Percentiles rank a stretch among this genome's conserved stretches.
phyloP scores from a whole-genome alignment of 1,284 basidiomycete species.

The Ganoderma boninense region DNA sequence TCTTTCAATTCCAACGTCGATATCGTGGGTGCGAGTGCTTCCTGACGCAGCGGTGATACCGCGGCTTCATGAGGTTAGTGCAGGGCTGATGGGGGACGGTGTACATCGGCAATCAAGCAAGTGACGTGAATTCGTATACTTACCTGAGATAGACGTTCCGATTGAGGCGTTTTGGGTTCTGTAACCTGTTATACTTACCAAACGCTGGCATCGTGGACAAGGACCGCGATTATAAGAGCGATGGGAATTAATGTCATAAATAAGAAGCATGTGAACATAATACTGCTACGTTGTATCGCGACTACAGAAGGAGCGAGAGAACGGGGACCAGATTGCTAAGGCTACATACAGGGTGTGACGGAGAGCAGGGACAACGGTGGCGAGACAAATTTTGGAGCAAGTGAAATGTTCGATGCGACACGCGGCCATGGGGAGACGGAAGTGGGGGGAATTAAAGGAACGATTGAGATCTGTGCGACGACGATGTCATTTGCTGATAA shows the following conservation, averaged over 20 bases:
- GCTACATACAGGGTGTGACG: constrained; percentile 30
- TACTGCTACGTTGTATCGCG: not conserved
- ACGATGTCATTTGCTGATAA: constrained; percentile 17
- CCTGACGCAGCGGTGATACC: not conserved
- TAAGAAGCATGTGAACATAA: not conserved
- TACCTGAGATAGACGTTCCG: not conserved
- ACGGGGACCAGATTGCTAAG: constrained; percentile 19
- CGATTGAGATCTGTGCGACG: constrained; percentile 19
- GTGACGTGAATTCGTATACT: not conserved
- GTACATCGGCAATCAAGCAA: not conserved
- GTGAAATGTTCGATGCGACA: not conserved
- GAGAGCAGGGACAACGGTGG: not conserved
- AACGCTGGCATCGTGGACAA: not conserved
- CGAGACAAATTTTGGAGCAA: not conserved
- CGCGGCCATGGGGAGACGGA: not conserved
- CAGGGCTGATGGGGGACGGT: not conserved
- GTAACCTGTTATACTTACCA: not conserved
- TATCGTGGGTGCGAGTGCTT: not conserved
- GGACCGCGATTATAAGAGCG: not conserved
- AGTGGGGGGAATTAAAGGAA: constrained; percentile 16
- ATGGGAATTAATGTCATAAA: constrained; percentile 8
- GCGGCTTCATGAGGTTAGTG: not conserved
- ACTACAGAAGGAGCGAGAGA: not conserved
- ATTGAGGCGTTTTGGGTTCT: not conserved
- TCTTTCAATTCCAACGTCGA: not conserved